Base-by-base conservation (phyloP, 306 rosid genomes). In the Sphenostylis stenocarpa region DNA sequence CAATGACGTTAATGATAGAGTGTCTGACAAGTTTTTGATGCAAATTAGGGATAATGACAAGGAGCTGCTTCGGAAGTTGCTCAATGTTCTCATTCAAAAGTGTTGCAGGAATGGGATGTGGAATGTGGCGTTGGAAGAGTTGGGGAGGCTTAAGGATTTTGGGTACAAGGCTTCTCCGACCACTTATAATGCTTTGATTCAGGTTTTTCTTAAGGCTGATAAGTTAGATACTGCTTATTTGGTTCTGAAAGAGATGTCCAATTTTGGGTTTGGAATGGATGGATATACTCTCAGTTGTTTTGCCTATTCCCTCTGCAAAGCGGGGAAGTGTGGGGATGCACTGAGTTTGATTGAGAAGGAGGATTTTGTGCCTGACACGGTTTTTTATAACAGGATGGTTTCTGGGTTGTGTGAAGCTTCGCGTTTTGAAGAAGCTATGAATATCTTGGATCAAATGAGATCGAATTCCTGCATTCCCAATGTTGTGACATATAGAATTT, bases 371-470 rank as follows among this genome's bases (percentile, higher is more conserved):
- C 94, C 92, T 5, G 84, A 85, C 86, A 84, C 96, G 0, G 69
- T 76, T 21, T 86, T 90, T 71, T 90, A 92, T 79, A 90, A 84
- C 14, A 88, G 87, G 86, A 92, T 92, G 96, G 41, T 92, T 74
- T 88, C 91, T 60, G 97, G 92, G 67, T 85, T 92, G 65, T 92
- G 97, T 45, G 90, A 90, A 74, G 92, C 91, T 86, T 92, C 96
- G 0, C 90, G 73, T 83, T 92, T 92, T 78, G 94, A 90, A 77
- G 92, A 87, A 83, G 97, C 96, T 3, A 86, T 88, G 92, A 89
- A 86, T 73, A 64, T 88, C 55, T 83, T 92, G 70, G 66, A 84
- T 68, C 85, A 86, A 81, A 90, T 92, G 97, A 84, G 96, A 38
- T 84, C 92, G 68, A 81, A 68, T 80, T 86, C 92, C 56, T 92